These are phyloP conservation scores for Xylariaceae sp. DNA, from an alignment of 2,329 filamentous ascomycete species.

Conservation along the genomic window DNA sequence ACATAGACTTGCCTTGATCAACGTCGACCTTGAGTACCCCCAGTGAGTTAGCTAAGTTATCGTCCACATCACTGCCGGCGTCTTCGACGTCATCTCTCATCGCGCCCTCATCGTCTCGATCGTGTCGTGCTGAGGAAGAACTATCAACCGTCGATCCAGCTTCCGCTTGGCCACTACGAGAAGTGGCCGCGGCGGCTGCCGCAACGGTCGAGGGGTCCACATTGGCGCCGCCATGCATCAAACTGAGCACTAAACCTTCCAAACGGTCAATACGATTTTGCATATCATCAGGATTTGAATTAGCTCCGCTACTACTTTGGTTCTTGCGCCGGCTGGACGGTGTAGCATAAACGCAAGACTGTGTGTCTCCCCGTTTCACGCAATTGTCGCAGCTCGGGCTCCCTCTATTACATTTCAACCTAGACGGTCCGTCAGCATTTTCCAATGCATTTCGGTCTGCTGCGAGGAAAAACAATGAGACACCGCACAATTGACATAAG, in stretches of 20 bases:
- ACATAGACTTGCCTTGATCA: constrained; percentile 75
- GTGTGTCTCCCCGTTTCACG: constrained; percentile 77
- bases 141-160: constrained; percentile 42
- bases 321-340: constrained; percentile 70
- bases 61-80: constrained; percentile 69
- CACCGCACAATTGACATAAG: constrained; percentile 14
- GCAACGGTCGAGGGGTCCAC: constrained; percentile 41
- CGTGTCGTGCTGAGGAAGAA: constrained; percentile 46
- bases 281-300: constrained; percentile 83
- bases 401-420: constrained; percentile 81
- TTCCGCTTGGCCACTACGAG: constrained; percentile 24
- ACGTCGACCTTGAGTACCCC: constrained; percentile 79
- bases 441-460: neutral
- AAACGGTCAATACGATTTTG: constrained; percentile 95
- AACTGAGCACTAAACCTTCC: constrained; percentile 83
- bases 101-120: constrained; percentile 54
- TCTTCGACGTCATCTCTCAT: constrained; percentile 52
- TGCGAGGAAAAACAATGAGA: constrained; percentile 16
- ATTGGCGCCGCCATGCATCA: constrained; percentile 82
- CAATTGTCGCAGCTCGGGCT: constrained; percentile 88
- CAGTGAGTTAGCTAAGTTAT: constrained; percentile 67
- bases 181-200: constrained; percentile 30
- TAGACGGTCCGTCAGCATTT: constrained; percentile 33
- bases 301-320: constrained; percentile 52
- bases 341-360: constrained; percentile 81